Percentiles rank a stretch among this genome's conserved stretches.
Evolutionary conservation across 352 stramenopile genomes (phyloP).

Genomic region (Phytophthora melonis): DNA sequence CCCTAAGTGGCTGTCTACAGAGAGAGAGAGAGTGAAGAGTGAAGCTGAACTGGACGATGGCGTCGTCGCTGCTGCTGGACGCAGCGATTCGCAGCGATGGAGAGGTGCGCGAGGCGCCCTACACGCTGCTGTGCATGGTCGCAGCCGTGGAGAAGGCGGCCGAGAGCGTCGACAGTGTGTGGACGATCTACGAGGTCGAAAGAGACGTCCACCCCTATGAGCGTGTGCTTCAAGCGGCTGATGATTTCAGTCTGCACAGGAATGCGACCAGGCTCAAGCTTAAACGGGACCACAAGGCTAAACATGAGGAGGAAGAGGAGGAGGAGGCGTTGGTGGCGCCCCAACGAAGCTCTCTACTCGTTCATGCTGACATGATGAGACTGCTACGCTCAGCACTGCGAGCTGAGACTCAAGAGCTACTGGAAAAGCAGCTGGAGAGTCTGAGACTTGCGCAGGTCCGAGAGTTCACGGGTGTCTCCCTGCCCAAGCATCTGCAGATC

Average conservation of each 20-base stretch:
- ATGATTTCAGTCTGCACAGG: conserved; percentile 29
- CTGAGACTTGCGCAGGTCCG: conserved; percentile 5
- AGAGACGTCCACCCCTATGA: conserved; percentile 28
- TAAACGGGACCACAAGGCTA: conserved; percentile 5
- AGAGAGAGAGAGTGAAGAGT: too few species aligned
- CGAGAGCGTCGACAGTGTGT: neutral
- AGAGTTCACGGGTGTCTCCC: conserved; percentile 5
- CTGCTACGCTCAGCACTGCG: conserved; percentile 19
- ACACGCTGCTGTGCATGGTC: conserved; percentile 35
- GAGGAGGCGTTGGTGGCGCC: neutral
- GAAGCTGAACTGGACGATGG: conserved; percentile 14
- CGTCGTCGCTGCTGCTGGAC: conserved; percentile 24
- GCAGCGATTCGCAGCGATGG: conserved; percentile 32
- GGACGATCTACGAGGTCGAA: conserved; percentile 19
- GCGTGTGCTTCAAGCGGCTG: conserved; percentile 24
- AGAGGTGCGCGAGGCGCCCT: conserved; percentile 27
- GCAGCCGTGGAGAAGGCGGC: conserved; percentile 28
- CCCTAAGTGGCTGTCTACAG: neutral
- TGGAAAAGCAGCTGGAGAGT: conserved; percentile 17
- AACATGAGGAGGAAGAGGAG: conserved; percentile 5
- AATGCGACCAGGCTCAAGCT: neutral
- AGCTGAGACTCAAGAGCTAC: conserved; percentile 5
- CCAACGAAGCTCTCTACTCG: conserved; percentile 5
- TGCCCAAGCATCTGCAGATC: conserved; percentile 31
- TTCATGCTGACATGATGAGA: conserved; percentile 26